Conservation (phyloP, 108 stramenopile genomes). For the Stephanodiscus triporus region DNA sequence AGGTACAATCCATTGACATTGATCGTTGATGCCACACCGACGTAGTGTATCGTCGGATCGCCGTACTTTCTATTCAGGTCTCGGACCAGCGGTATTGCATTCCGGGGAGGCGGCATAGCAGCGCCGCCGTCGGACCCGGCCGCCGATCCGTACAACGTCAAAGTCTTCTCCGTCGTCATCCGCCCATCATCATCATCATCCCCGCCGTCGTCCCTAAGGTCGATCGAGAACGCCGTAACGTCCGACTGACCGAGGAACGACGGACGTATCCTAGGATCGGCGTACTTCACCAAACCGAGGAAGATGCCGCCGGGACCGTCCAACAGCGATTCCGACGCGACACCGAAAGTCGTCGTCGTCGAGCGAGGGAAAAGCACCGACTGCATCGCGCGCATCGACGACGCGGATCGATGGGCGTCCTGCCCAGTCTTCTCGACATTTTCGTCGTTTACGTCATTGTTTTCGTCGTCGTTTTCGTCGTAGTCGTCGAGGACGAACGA, state of each 20-base stretch:
- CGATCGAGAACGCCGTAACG: conserved; percentile 41
- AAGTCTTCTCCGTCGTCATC: not conserved
- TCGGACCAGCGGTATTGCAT: conserved; percentile 53
- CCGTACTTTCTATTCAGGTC: conserved; percentile 57
- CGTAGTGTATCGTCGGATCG: conserved; percentile 71
- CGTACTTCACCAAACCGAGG: conserved; percentile 48
- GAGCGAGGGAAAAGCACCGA: conserved; percentile 26
- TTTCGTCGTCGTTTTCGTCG: not conserved
- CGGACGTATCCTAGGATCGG: conserved; percentile 45
- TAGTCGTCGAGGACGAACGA: too few species aligned
- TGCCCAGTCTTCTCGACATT: too few species aligned
- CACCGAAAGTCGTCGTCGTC: conserved; percentile 43
- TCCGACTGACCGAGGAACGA: conserved; percentile 49
- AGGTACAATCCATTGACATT: conserved; percentile 52
- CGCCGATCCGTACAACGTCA: conserved; percentile 47
- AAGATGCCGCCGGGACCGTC: conserved; percentile 50
- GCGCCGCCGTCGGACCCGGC: not conserved
- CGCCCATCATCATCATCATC: too few species aligned
- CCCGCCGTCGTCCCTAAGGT: conserved; percentile 17
- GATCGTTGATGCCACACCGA: conserved; percentile 52
- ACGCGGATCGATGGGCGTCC: too few species aligned
- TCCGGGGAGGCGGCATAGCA: not conserved
- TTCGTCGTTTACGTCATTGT: not conserved
- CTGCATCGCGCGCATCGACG: not conserved
- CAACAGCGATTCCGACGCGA: conserved; percentile 43